Evolutionary conservation across 495 filamentous ascomycete species (phyloP), one percentile per base, ranked within the genome.

Genomic region (Staphylotrichum tortipilum): DNA sequence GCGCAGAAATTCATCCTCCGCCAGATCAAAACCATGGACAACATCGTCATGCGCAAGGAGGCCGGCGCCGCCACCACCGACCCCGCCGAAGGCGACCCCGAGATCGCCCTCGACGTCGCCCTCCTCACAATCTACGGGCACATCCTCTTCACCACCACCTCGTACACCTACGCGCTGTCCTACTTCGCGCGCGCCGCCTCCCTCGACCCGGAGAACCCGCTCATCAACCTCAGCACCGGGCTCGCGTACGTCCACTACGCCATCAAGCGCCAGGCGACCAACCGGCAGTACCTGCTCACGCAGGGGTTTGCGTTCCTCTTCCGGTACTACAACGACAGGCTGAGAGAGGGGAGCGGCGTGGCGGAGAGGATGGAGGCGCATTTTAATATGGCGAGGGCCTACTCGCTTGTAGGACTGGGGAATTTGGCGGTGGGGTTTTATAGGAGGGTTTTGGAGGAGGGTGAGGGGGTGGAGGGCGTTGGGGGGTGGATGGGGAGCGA

Each of bases 121-220:
- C 72, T 97, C 12, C 75, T 97, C 1, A 84, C 87, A 62, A 74
- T 94, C 11, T 96, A 95, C 62, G 92, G 87, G 1, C 83, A 95
- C 60, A 88, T 95, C 31, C 71, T 95, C 17, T 87, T 85, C 58
- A 77, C 79, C 7, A 83, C 84, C 7, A 85, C 80, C 50, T 86
- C 82, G 53, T 92, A 92, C 68, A 74, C 78, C 3, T 84, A 84
- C 35, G 87, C 94, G 2, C 69, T 98, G 19, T 91, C 78, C 50
- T 97, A 95, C 68, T 94, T 94, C 56, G 82, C 87, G 52, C 86
- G 92, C 35, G 94, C 90, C 4, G 84, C 85, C 40, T 81, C 85
- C 0, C 64, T 96, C 0, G 82, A 88, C 57, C 85, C 86, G 3
- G 55, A 78, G 14, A 94, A 95, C 57, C 75, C 82, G 4, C 76